Base-by-base conservation (phyloP, 345 rosid genomes). In the Gossypium australe region DNA sequence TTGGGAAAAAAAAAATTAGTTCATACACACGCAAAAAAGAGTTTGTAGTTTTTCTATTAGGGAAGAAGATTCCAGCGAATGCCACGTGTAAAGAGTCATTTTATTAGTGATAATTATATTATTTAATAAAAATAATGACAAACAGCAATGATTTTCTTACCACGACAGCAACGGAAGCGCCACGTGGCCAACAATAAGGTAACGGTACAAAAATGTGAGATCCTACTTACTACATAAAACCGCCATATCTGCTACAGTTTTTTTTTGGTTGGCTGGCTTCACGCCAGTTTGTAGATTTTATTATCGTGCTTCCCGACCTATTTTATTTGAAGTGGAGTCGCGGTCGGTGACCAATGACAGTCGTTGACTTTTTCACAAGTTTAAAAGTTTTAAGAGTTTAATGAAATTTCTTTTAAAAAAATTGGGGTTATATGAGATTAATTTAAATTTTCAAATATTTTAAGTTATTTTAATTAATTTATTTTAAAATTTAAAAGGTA, bases 161-260 rank as follows among this genome's bases (percentile, higher is more conserved):
- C 9, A 60, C 53, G 75, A 59, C 6, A 47, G 77, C 66, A 4
- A 59, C 7, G 75, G 61, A 20, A 16, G 17, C 17, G 55, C 82
- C 85, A 80, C 79, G 79, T 74, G 85, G 82, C 48, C 7, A 22
- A 17, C 67, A 72, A 24, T 5, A 2, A 73, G 52, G 14, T 41
- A 1, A 10, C 56, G 24, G 47, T 20, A 22, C 43, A 51, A 41
- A n/a, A 25, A 58, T 70, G 66, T 53, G 49, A 60, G 49, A 22
- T 48, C 20, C 60, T 11, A 22, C 17, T 29, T 5, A 4, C 41
- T 25, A 43, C 10, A 59, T 5, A 24, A 38, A 75, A 48, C 73
- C 63, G 58, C 74, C 24, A 25, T 1, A 24, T 20, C 10, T 18
- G 24, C 7, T 25, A 25, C 64, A 13, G 41, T 60, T 60, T 25